Percentiles rank a stretch among this genome's conserved stretches.
Evolutionary conservation across 352 stramenopile species (phyloP).

Genomic region (Globisporangium irregulare): DNA sequence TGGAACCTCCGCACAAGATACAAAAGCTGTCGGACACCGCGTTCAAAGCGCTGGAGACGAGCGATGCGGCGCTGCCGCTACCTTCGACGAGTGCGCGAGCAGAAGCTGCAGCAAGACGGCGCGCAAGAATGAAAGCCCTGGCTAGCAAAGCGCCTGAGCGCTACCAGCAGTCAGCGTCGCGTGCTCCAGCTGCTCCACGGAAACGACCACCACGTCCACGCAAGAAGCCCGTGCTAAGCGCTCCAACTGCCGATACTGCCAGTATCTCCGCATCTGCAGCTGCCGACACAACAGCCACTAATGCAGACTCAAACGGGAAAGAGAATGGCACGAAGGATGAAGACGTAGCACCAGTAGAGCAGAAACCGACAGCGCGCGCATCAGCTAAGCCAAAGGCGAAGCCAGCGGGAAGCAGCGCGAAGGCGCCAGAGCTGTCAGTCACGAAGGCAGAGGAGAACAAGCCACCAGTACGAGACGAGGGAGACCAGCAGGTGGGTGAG

Average conservation of each 20-base stretch:
- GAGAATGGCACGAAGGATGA: slow-evolving; percentile 17
- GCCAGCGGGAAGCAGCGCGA: not conserved
- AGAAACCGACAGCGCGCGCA: slow-evolving; percentile 1
- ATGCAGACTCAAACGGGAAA: not conserved
- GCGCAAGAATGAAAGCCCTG: slow-evolving; percentile 10
- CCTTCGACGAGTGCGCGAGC: slow-evolving; percentile 5
- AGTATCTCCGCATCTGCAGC: not conserved
- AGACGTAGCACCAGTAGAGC: not conserved
- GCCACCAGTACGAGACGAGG: not conserved
- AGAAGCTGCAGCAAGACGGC: not conserved
- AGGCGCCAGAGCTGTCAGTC: not conserved
- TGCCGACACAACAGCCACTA: not conserved
- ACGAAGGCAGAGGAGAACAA: not conserved
- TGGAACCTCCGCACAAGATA: slow-evolving; percentile 37
- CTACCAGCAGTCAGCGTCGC: slow-evolving; percentile 9
- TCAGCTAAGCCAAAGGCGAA: slow-evolving; percentile 1
- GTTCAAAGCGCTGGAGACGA: slow-evolving; percentile 20
- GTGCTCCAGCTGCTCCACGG: slow-evolving; percentile 11
- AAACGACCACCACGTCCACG: slow-evolving; percentile 16
- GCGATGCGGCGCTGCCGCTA: not conserved
- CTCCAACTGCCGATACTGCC: not conserved
- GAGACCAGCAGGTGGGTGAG: not conserved
- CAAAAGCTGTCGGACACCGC: slow-evolving; percentile 32
- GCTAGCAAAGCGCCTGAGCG: not conserved
- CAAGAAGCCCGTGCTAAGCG: slow-evolving; percentile 16